Evolutionary conservation across 495 filamentous ascomycete genomes (phyloP).

Genomic region (Xylaria bambusicola): DNA sequence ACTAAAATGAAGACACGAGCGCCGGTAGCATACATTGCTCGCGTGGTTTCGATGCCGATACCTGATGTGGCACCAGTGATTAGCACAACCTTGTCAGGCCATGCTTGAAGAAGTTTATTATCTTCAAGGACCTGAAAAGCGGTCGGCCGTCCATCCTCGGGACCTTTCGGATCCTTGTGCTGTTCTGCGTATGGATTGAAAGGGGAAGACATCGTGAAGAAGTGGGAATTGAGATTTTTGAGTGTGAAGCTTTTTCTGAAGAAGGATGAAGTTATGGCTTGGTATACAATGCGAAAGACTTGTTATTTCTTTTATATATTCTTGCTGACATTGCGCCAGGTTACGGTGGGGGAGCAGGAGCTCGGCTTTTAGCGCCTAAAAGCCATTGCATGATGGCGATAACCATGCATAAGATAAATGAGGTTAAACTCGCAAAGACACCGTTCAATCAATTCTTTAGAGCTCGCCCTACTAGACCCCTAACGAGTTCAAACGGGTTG

Average conservation of each 20-base stretch:
- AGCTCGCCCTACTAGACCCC: background rate
- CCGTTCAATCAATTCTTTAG: background rate
- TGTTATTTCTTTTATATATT: constrained; percentile 1
- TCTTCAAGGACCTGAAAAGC: constrained; percentile 56
- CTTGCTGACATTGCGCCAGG: background rate
- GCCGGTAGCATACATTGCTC: constrained; percentile 49
- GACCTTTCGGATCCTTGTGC: constrained; percentile 45
- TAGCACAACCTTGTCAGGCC: constrained; percentile 48
- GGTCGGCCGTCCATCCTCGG: constrained; percentile 56
- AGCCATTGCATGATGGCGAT: constrained; percentile 6
- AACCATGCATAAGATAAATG: constrained; percentile 5
- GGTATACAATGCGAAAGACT: background rate
- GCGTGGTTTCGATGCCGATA: constrained; percentile 54
- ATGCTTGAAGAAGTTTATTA: constrained; percentile 39
- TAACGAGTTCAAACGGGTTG: constrained; percentile 7
- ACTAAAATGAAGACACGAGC: constrained; percentile 49
- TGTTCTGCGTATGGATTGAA: constrained; percentile 40
- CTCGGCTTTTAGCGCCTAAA: background rate
- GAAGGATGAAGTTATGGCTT: no score
- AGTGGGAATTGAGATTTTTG: background rate
- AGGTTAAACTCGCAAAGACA: no score
- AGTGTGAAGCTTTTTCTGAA: background rate
- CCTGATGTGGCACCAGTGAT: constrained; percentile 54
- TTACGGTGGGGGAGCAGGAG: background rate
- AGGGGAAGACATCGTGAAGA: constrained; percentile 18